These are phyloP conservation scores for Luvunga scandens DNA, from an alignment of 345 rosid species.

Conservation along the genomic window DNA sequence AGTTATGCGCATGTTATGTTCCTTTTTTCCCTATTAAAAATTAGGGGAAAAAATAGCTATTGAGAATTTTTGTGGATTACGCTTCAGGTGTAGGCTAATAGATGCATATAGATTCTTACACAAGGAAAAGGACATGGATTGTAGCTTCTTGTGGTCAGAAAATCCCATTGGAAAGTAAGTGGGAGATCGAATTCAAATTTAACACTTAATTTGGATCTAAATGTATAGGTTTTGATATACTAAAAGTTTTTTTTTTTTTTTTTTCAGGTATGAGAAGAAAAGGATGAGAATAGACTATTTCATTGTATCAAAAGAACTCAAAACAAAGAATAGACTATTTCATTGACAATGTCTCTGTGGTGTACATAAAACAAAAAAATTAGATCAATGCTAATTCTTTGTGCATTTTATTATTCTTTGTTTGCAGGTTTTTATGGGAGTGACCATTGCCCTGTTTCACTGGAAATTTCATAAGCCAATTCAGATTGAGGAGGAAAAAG, in stretches of 20 bases:
- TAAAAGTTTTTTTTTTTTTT: constrained; percentile 8
- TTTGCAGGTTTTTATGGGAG: constrained; percentile 84
- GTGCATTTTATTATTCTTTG: not conserved
- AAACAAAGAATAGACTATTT: no score
- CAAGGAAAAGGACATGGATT: constrained; percentile 81
- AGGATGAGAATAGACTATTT: constrained; percentile 92
- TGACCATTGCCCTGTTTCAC: constrained; percentile 86
- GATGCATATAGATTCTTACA: constrained; percentile 85
- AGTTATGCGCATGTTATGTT: not conserved
- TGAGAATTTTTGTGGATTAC: constrained; percentile 14
- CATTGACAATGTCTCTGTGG: no score
- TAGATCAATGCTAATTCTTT: not conserved
- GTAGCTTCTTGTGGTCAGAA: constrained; percentile 96
- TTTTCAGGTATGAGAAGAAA: constrained; percentile 85
- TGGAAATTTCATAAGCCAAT: constrained; percentile 52
- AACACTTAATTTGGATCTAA: not conserved
- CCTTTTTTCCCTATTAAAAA: not conserved
- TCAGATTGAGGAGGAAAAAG: constrained; percentile 13
- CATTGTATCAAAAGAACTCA: constrained; percentile 68
- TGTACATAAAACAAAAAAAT: no score
- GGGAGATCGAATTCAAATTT: not conserved
- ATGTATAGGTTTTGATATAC: not conserved
- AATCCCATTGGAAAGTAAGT: constrained; percentile 89
- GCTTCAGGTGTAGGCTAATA: constrained; percentile 73
- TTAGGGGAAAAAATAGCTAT: not conserved